Conservation (phyloP, 805 yeast genomes). For the Cyberlindnera maclurae region DNA sequence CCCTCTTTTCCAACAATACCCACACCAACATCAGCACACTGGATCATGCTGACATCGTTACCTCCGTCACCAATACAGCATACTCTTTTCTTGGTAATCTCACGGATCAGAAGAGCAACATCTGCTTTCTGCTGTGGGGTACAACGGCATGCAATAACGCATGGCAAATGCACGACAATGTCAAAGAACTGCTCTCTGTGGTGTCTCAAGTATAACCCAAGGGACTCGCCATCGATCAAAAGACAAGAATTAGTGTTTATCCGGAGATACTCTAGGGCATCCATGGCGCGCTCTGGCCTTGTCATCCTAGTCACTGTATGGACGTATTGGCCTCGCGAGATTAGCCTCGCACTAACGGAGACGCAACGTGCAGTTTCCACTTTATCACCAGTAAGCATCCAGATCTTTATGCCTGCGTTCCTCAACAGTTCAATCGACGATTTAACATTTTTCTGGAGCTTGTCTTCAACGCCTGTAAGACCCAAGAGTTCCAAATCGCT, state of each 20-base stretch:
- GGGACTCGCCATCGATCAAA: constrained; percentile 89
- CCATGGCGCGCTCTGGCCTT: constrained; percentile 56
- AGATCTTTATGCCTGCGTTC: constrained; percentile 94
- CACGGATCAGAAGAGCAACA: constrained; percentile 74
- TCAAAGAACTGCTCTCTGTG: constrained; percentile 69
- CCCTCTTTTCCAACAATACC: constrained; percentile 99
- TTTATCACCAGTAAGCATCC: constrained; percentile 99
- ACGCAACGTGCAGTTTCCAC: constrained; percentile 98
- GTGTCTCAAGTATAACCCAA: constrained; percentile 58
- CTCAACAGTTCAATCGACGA: constrained; percentile 85
- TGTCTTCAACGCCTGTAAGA: constrained; percentile 95
- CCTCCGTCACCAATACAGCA: constrained; percentile 99
- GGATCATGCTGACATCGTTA: constrained; percentile 98
- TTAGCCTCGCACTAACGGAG: constrained; percentile 89
- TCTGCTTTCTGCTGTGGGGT: constrained; percentile 99
- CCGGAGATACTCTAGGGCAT: constrained; percentile 64
- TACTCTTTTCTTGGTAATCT: constrained; percentile 78
- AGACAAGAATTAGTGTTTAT: constrained; percentile 59
- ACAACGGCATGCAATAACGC: constrained; percentile 97
- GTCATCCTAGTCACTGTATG: constrained; percentile 70
- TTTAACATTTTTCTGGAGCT: constrained; percentile 85
- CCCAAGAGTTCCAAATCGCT: constrained; percentile 81
- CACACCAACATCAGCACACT: constrained; percentile 97
- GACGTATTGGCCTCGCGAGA: constrained; percentile 88
- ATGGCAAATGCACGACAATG: constrained; percentile 72